A percentile compares a stretch with the other conserved stretches of the same genome.
These are phyloP conservation scores for Mycocentrospora acerina DNA, from an alignment of 2,329 filamentous ascomycete genomes.

Conservation along the genomic window DNA sequence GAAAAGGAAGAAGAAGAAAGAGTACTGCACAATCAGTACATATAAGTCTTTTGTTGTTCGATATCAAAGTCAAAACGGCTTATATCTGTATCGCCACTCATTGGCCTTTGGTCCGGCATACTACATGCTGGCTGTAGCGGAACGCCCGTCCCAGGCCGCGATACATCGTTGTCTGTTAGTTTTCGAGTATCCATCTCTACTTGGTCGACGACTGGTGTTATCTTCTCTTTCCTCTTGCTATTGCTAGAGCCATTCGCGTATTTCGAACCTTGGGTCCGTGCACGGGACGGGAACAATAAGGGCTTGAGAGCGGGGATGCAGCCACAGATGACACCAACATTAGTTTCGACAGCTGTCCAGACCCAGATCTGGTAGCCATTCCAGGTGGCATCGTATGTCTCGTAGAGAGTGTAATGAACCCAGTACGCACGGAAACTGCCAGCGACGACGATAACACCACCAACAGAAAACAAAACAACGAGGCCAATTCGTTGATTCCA, in stretches of 20 bases:
- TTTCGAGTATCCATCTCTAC: conserved; percentile 39
- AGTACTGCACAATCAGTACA: conserved; percentile 32
- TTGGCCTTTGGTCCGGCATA: conserved; percentile 26
- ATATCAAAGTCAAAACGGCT: conserved; percentile 37
- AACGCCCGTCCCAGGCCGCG: conserved; percentile 21
- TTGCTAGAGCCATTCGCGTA: conserved; percentile 34
- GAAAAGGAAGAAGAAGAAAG: conserved; percentile 10
- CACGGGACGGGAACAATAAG: conserved; percentile 38
- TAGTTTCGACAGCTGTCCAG: conserved; percentile 48
- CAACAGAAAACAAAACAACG: conserved; percentile 47
- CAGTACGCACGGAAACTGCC: conserved; percentile 51
- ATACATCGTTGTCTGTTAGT: conserved; percentile 28
- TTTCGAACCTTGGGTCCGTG: conserved; percentile 29
- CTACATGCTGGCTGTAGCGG: conserved; percentile 18
- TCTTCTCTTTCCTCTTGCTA: conserved; percentile 35
- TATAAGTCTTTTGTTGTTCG: conserved; percentile 40
- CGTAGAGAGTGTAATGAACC: conserved; percentile 48
- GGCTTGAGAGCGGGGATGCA: conserved; percentile 49
- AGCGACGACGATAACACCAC: conserved; percentile 50
- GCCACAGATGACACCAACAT: conserved; percentile 48
- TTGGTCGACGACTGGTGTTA: conserved; percentile 33
- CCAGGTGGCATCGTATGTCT: conserved; percentile 52
- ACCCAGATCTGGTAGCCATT: conserved; percentile 46
- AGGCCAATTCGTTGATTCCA: conserved; percentile 47
- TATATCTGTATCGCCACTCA: conserved; percentile 38